Percentiles rank a stretch among this genome's conserved stretches.
phyloP scores from a whole-genome alignment of 352 stramenopile species.

The Phytophthora pisi region DNA sequence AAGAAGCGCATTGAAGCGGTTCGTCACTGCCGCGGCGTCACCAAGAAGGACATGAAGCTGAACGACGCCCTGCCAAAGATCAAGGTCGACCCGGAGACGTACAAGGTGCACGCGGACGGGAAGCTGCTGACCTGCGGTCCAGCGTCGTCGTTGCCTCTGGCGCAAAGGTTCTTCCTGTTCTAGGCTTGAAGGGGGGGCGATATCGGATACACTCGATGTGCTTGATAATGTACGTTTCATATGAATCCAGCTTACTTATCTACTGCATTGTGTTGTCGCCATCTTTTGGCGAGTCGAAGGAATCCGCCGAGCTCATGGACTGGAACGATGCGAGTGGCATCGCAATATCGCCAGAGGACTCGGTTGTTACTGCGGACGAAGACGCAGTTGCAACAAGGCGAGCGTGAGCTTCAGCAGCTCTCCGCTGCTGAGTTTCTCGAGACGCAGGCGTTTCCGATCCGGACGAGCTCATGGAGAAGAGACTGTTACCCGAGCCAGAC shows the following conservation, averaged over 20 bases:
- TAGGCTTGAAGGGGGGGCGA: slow-evolving; percentile 40
- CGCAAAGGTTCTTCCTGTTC: slow-evolving; percentile 95
- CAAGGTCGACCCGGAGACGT: slow-evolving; percentile 96
- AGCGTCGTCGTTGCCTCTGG: slow-evolving; percentile 84
- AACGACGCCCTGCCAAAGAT: slow-evolving; percentile 95
- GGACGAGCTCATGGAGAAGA: slow-evolving; percentile 41
- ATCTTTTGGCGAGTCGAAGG: slow-evolving; percentile 32
- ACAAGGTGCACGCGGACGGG: slow-evolving; percentile 93
- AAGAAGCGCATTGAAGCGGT: slow-evolving; percentile 90
- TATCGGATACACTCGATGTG: background rate
- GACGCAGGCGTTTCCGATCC: slow-evolving; percentile 26
- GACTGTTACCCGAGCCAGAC: slow-evolving; percentile 33
- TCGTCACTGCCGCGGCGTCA: slow-evolving; percentile 79
- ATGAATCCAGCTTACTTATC: slow-evolving; percentile 20
- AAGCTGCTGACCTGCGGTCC: slow-evolving; percentile 90
- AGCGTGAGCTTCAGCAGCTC: slow-evolving; percentile 29
- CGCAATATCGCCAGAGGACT: slow-evolving; percentile 32
- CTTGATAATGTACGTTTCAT: slow-evolving; percentile 30
- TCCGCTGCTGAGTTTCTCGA: slow-evolving; percentile 17
- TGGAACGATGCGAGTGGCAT: slow-evolving; percentile 35
- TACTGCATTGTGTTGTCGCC: slow-evolving; percentile 29
- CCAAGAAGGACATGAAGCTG: slow-evolving; percentile 97
- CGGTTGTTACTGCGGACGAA: slow-evolving; percentile 28
- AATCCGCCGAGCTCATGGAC: slow-evolving; percentile 32
- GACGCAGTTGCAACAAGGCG: slow-evolving; percentile 30